Evolutionary conservation across 2,329 filamentous ascomycete species (phyloP).

Genomic region (Colletotrichum shisoi): DNA sequence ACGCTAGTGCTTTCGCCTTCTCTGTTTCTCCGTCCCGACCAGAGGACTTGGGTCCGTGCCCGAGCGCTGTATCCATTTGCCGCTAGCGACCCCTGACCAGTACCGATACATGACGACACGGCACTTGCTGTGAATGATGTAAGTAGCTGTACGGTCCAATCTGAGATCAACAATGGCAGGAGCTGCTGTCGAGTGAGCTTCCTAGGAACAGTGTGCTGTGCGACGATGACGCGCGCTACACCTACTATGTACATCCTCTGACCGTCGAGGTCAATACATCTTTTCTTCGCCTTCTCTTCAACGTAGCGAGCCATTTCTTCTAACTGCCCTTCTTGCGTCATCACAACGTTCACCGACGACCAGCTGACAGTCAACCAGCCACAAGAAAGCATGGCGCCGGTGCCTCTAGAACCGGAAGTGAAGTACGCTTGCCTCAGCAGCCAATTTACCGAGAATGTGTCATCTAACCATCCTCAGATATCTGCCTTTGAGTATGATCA

Average conservation of each 20-base stretch:
- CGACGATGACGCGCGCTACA: slow-evolving; percentile 35
- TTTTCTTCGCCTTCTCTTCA: not conserved
- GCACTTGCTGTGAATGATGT: not conserved
- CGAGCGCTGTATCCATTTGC: not conserved
- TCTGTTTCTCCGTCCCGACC: slow-evolving; percentile 32
- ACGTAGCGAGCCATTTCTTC: not conserved
- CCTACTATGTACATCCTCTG: slow-evolving; percentile 9
- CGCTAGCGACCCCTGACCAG: slow-evolving; percentile 6
- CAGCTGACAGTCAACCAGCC: not conserved
- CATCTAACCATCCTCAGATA: slow-evolving; percentile 37
- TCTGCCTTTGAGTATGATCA: slow-evolving; percentile 36
- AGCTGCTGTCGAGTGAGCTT: slow-evolving; percentile 27
- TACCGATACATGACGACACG: slow-evolving; percentile 22
- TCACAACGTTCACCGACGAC: not conserved
- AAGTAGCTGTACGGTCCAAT: slow-evolving; percentile 29
- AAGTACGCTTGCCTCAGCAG: slow-evolving; percentile 36
- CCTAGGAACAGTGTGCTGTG: slow-evolving; percentile 25
- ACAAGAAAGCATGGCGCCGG: slow-evolving; percentile 42
- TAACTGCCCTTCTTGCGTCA: not conserved
- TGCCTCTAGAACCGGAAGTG: slow-evolving; percentile 42
- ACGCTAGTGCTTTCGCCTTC: slow-evolving; percentile 24
- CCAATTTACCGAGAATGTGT: not conserved
- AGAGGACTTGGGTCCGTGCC: slow-evolving; percentile 15
- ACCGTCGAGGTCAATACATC: not conserved
- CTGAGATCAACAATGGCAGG: slow-evolving; percentile 7